Evolutionary conservation across 352 stramenopile species (phyloP).

Genomic region (Paralagenidium karlingii): DNA sequence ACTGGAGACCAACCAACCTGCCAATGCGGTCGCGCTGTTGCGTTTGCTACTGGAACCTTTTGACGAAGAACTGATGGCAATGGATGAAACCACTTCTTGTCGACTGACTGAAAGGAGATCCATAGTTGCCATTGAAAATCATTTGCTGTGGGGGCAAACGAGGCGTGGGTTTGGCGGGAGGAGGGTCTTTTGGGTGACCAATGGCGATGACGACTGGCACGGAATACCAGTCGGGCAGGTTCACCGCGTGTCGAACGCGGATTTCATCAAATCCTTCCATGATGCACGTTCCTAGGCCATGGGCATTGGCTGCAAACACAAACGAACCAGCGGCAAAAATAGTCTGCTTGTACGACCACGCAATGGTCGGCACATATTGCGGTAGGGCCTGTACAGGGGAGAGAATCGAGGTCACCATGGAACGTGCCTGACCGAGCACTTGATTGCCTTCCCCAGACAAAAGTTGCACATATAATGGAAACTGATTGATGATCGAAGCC

Average conservation of each 20-base stretch:
- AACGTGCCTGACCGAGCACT: too few relatives aligned
- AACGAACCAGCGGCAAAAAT: conserved; percentile 59
- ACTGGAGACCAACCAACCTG: too few relatives aligned
- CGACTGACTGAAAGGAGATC: too few relatives aligned
- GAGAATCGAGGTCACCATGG: conserved; percentile 40
- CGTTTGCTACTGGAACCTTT: too few relatives aligned
- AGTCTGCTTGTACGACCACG: conserved; percentile 77
- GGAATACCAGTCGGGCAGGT: conserved; percentile 69
- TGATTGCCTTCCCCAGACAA: conserved; percentile 67
- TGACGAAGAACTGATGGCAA: too few relatives aligned
- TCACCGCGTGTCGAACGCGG: conserved; percentile 39
- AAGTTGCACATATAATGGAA: conserved; percentile 45
- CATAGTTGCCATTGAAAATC: conserved; percentile 82
- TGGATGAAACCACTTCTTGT: too few relatives aligned
- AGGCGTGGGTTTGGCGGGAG: too few relatives aligned
- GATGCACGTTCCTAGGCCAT: conserved; percentile 51
- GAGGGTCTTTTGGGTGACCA: conserved; percentile 31
- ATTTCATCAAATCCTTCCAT: conserved; percentile 76
- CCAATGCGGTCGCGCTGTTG: too few relatives aligned
- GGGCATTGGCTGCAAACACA: conserved; percentile 48
- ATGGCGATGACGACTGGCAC: conserved; percentile 63
- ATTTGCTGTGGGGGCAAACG: conserved; percentile 48
- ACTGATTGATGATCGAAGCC: conserved; percentile 29
- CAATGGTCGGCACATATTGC: conserved; percentile 42
- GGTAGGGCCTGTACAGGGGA: conserved; percentile 53